Conservation (phyloP, 2,329 filamentous ascomycete genomes). For the Nothopassalora personata region DNA sequence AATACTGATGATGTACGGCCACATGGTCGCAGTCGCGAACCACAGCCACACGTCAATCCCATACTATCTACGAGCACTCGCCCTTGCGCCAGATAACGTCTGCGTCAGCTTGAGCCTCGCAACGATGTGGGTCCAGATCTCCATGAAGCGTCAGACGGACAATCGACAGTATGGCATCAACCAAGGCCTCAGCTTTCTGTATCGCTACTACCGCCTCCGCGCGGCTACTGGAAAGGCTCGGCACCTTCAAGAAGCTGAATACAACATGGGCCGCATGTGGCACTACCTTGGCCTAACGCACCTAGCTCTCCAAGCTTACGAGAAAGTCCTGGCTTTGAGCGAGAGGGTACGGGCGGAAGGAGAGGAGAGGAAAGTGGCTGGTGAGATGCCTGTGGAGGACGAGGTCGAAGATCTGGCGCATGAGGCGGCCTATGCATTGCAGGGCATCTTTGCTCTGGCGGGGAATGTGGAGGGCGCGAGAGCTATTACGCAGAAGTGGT, state of each 20-base stretch:
- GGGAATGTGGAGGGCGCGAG: conserved; percentile 59
- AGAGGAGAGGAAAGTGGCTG: conserved; percentile 32
- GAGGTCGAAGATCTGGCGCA: conserved; percentile 54
- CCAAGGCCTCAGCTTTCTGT: conserved; percentile 78
- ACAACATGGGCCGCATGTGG: conserved; percentile 72
- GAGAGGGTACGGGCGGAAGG: conserved; percentile 38
- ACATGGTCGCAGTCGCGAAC: conserved; percentile 70
- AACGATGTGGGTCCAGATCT: conserved; percentile 80
- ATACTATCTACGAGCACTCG: conserved; percentile 67
- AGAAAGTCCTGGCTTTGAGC: conserved; percentile 50
- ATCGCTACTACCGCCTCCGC: conserved; percentile 63
- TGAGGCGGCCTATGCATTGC: conserved; percentile 71
- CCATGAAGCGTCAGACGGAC: conserved; percentile 80
- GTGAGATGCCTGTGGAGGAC: conserved; percentile 9
- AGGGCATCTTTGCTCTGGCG: conserved; percentile 59
- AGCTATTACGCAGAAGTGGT: conserved; percentile 54
- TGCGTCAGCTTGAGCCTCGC: conserved; percentile 77
- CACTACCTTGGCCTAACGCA: conserved; percentile 69
- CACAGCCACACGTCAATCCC: conserved; percentile 79
- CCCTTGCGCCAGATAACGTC: conserved; percentile 69
- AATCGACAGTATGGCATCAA: conserved; percentile 84
- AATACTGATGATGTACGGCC: conserved; percentile 81
- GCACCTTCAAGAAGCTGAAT: conserved; percentile 69
- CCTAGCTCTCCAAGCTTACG: conserved; percentile 68
- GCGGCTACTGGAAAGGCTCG: conserved; percentile 35